phyloP scores from a whole-genome alignment of 768 basidiomycete genomes.

The Lactarius trivialis region DNA sequence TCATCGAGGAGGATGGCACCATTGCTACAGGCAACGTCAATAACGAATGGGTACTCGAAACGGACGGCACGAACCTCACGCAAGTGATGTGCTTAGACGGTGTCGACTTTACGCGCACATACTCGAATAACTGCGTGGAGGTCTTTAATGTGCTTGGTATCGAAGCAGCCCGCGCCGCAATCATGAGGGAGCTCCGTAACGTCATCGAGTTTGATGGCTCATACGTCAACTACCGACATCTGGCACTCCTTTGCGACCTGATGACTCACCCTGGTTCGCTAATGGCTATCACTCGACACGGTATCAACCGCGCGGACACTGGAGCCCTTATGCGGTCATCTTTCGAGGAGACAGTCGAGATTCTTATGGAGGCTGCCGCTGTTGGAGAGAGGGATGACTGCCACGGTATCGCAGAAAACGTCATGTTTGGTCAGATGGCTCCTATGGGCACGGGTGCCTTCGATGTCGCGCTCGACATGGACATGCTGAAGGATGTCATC shows the following conservation, averaged over 20 bases:
- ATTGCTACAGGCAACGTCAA: slow-evolving; percentile 44
- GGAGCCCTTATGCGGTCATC: slow-evolving; percentile 98
- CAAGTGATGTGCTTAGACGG: slow-evolving; percentile 93
- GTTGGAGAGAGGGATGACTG: slow-evolving; percentile 98
- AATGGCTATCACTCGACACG: slow-evolving; percentile 99
- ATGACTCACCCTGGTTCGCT: slow-evolving; percentile 95
- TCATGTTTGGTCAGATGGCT: slow-evolving; percentile 99
- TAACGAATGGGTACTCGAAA: slow-evolving; percentile 96
- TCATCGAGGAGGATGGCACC: slow-evolving; percentile 55
- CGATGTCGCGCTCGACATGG: slow-evolving; percentile 92
- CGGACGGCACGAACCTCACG: slow-evolving; percentile 93
- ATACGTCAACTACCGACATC: slow-evolving; percentile 97
- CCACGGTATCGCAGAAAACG: slow-evolving; percentile 97
- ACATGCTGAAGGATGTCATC: slow-evolving; percentile 97
- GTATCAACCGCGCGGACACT: slow-evolving; percentile 98
- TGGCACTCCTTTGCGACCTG: slow-evolving; percentile 92
- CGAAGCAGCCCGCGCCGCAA: slow-evolving; percentile 90
- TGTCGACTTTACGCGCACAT: slow-evolving; percentile 88
- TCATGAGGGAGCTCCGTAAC: slow-evolving; percentile 87
- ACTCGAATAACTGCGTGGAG: slow-evolving; percentile 96
- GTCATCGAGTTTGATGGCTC: slow-evolving; percentile 99
- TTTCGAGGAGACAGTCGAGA: slow-evolving; percentile 99
- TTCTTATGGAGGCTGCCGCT: slow-evolving; percentile 96
- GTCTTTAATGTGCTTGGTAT: slow-evolving; percentile 93
- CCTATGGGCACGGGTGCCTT: slow-evolving; percentile 98